Evolutionary conservation across 352 stramenopile genomes (phyloP), one percentile per base, ranked within the genome.

Genomic region (Globisporangium acanthophoron): DNA sequence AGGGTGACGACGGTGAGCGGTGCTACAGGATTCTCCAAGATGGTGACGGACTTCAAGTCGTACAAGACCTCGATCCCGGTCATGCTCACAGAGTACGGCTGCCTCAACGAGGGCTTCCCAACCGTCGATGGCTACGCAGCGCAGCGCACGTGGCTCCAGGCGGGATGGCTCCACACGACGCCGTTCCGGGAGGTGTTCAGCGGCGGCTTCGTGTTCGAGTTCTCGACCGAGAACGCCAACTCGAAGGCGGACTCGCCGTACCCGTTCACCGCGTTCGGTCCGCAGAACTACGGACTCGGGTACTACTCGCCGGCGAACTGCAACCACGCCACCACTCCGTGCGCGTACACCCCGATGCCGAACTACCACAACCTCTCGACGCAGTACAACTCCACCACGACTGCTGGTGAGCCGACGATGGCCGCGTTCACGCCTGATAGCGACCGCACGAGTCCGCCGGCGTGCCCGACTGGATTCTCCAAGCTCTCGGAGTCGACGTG

Each of bases 221-320:
- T 79, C 64, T 88, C 77, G 29, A 94, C 83, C 2, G 87, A 96
- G 56, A 73, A 75, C 16, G 67, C 67, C 39, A 94, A 94, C 63
- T 72, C 77, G 1, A 80, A 81, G 45, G 54, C 61, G 11, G 63
- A 69, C 3, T 76, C 79, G 13, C 46, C 61, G 49, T 94, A 78
- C 59, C 85, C 86, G 27, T 96, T 95, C 64, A 91, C 74, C 49
- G 54, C 50, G 5, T 96, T 76, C 50, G 84, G 80, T 3, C 62
- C 70, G 11, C 73, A 91, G 61, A 92, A 94, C 63, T 97, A 96
- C 54, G 88, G 88, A 2, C 67, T 96, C 0, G 88, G 88, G 5
- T 97, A 92, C 71, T 96, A 85, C 55, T 73, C 70, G 12, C 87
- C 87, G 13, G 73, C 64, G 15, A 56, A 82, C 58, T 96, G 87